A percentile compares a stretch with the other conserved stretches of the same genome.
Conservation (phyloP, 2,329 filamentous ascomycete species). For the Venturia oleaginea region DNA sequence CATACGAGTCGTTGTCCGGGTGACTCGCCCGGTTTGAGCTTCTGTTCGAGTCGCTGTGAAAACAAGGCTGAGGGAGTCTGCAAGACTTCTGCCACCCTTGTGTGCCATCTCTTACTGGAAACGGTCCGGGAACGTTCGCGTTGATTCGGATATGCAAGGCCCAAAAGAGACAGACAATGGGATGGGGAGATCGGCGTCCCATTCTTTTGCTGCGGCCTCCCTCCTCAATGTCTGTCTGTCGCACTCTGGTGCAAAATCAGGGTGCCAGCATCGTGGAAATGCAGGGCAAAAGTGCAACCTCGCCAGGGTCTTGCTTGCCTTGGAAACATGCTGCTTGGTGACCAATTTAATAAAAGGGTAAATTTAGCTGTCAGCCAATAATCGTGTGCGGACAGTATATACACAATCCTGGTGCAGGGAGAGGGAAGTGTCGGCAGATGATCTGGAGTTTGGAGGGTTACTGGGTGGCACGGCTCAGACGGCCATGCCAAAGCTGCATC, state of each 20-base stretch:
- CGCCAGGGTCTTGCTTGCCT: neutral
- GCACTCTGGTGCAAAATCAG: neutral
- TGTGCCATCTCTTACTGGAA: neutral
- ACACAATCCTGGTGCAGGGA: neutral
- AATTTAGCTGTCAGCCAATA: neutral
- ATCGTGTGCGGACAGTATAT: neutral
- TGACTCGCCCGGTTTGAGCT: neutral
- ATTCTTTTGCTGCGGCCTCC: neutral
- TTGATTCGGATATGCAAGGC: neutral
- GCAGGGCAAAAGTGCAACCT: neutral
- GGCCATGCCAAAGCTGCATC: neutral
- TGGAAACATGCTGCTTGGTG: neutral
- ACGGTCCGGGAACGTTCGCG: neutral
- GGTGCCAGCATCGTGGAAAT: neutral
- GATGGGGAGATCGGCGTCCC: neutral
- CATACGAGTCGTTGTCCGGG: neutral
- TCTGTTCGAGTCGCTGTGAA: neutral
- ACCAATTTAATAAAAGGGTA: neutral
- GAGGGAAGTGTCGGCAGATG: neutral
- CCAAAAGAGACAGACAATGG: neutral
- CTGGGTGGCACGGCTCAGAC: neutral
- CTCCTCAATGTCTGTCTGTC: neutral
- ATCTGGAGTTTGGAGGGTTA: neutral
- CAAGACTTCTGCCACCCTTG: too few relatives aligned
- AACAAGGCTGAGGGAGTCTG: neutral